Percentiles rank a stretch among this genome's conserved stretches.
phyloP scores from a whole-genome alignment of 1,284 basidiomycete species.

The Ceratobasidium theobromae region DNA sequence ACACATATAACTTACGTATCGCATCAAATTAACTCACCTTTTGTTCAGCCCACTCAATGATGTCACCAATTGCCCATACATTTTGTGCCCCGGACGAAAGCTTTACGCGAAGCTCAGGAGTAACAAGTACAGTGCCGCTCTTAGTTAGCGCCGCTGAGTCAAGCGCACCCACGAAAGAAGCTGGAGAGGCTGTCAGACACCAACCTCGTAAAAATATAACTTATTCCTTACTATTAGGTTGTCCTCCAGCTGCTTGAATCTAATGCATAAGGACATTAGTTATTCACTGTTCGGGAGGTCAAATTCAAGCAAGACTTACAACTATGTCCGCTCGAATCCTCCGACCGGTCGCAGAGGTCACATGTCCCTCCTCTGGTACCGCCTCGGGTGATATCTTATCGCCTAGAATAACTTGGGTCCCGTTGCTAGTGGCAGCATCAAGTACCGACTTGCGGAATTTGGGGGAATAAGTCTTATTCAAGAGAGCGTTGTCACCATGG shows the following conservation, averaged over 20 bases:
- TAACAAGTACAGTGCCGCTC: slow-evolving; percentile 27
- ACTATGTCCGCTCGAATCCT: slow-evolving; percentile 58
- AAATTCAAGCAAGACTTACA: too few species aligned
- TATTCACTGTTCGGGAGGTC: not conserved
- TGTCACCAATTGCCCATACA: slow-evolving; percentile 35
- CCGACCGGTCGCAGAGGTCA: slow-evolving; percentile 58
- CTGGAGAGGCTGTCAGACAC: not conserved
- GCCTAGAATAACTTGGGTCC: slow-evolving; percentile 55
- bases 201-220: not conserved
- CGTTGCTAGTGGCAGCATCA: slow-evolving; percentile 47
- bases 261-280: not conserved
- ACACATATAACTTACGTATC: not conserved
- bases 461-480: slow-evolving; percentile 60
- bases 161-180: slow-evolving; percentile 2
- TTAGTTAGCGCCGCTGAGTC: slow-evolving; percentile 5
- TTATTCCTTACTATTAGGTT: slow-evolving; percentile 11
- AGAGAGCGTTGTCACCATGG: slow-evolving; percentile 53
- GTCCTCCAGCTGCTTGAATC: slow-evolving; percentile 12
- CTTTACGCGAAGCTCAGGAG: slow-evolving; percentile 33
- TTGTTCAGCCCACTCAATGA: slow-evolving; percentile 36
- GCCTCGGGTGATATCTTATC: slow-evolving; percentile 54
- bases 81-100: slow-evolving; percentile 30
- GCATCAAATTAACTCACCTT: not conserved
- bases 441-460: slow-evolving; percentile 55
- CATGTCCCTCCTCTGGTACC: slow-evolving; percentile 11